Conservation (phyloP, 2,329 filamentous ascomycete species). For the Trichothecium roseum region DNA sequence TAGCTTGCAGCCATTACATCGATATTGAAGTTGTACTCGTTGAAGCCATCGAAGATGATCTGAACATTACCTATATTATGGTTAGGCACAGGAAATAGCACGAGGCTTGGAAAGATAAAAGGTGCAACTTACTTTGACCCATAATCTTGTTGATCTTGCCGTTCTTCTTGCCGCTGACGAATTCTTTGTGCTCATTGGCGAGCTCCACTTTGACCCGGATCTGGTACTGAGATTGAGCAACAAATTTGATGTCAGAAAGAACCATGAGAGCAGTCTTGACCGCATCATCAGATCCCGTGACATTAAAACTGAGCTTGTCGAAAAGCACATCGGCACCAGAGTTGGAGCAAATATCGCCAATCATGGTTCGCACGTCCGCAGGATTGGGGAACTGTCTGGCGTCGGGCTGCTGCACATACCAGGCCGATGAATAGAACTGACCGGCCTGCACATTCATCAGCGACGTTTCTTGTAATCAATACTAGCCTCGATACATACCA, state of each 20-base stretch:
- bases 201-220: slow-evolving; percentile 98
- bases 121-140: slow-evolving; percentile 62
- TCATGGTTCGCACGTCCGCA: slow-evolving; percentile 77
- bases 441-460: slow-evolving; percentile 52
- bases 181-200: slow-evolving; percentile 98
- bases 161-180: slow-evolving; percentile 98
- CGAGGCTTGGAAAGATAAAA: not conserved
- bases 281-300: slow-evolving; percentile 91
- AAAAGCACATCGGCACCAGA: slow-evolving; percentile 92
- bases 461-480: not conserved
- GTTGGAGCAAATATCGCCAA: slow-evolving; percentile 91
- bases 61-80: slow-evolving; percentile 66
- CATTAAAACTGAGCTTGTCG: slow-evolving; percentile 85
- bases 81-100: slow-evolving; percentile 10
- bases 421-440: slow-evolving; percentile 95
- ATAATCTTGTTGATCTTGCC: slow-evolving; percentile 99
- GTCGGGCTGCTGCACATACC: slow-evolving; percentile 81
- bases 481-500: slow-evolving; percentile 62
- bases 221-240: slow-evolving; percentile 77
- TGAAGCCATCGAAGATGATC: slow-evolving; percentile 98
- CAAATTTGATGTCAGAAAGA: slow-evolving; percentile 83
- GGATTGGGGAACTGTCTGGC: slow-evolving; percentile 48
- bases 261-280: slow-evolving; percentile 94
- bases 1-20: slow-evolving; percentile 90
- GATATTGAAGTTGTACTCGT: slow-evolving; percentile 99